Conservation (phyloP, 139 green algal species). For the Chlorella vulgaris region DNA sequence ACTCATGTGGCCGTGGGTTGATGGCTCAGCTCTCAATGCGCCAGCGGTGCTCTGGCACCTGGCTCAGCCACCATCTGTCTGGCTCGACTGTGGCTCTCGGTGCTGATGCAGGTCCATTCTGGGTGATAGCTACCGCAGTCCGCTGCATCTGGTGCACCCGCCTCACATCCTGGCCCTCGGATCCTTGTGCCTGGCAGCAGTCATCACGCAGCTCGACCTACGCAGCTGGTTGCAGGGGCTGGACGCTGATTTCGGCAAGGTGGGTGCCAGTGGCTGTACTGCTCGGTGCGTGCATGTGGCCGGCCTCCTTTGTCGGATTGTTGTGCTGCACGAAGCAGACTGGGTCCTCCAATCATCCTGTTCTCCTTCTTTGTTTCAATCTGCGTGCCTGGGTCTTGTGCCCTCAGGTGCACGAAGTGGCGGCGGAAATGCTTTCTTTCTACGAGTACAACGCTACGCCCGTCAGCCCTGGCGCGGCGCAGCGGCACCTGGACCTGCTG, state of each 20-base stretch:
- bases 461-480: background rate
- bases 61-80: background rate
- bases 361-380: background rate
- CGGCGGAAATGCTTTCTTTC: slow-evolving; percentile 14
- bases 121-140: slow-evolving; percentile 69
- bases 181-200: slow-evolving; percentile 60
- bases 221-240: slow-evolving; percentile 47
- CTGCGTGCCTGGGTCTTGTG: background rate
- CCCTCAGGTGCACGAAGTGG: slow-evolving; percentile 18
- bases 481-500: slow-evolving; percentile 16
- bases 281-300: too few species aligned
- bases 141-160: slow-evolving; percentile 64
- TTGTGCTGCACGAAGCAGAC: background rate
- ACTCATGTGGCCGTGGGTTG: too few species aligned
- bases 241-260: slow-evolving; percentile 41
- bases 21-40: too few species aligned
- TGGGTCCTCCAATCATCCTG: background rate
- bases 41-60: too few species aligned
- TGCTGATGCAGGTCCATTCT: slow-evolving; percentile 51
- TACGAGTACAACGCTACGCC: slow-evolving; percentile 19
- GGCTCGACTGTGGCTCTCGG: background rate
- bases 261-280: background rate
- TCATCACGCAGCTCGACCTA: slow-evolving; percentile 43
- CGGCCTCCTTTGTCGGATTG: too few species aligned
- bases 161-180: slow-evolving; percentile 73